phyloP scores from a whole-genome alignment of 441 rosid species.

The Pelargonium myrrhifolium region DNA sequence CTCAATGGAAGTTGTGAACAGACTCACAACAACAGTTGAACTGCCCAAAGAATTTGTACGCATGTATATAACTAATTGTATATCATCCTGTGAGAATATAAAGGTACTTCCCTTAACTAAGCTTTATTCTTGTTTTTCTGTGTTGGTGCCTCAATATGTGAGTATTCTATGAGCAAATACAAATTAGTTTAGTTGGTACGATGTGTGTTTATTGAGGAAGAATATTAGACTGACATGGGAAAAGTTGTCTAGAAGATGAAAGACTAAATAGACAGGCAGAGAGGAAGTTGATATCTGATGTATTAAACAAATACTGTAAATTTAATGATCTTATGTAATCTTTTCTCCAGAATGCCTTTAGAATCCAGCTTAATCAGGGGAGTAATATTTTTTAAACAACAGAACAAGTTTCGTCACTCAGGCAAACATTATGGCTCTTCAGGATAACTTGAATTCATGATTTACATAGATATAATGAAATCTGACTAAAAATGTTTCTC shows the following conservation, averaged over 20 bases:
- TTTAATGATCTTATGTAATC: too few species aligned
- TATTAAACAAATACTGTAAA: not conserved
- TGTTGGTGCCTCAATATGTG: not conserved
- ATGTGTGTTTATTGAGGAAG: not conserved
- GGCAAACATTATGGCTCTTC: too few species aligned
- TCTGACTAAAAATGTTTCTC: too few species aligned
- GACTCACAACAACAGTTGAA: slow-evolving; percentile 89
- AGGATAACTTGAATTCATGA: too few species aligned
- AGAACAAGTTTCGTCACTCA: too few species aligned
- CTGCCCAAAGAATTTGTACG: slow-evolving; percentile 88
- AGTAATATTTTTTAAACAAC: too few species aligned
- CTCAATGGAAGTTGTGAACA: slow-evolving; percentile 97
- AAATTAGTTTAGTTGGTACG: not conserved
- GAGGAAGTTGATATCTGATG: slow-evolving; percentile 1
- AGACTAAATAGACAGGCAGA: not conserved
- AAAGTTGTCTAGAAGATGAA: not conserved
- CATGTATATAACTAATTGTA: slow-evolving; percentile 86
- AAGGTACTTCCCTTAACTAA: slow-evolving; percentile 43
- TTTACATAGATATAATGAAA: too few species aligned
- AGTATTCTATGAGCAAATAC: slow-evolving; percentile 8
- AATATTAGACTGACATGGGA: not conserved
- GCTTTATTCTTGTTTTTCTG: not conserved
- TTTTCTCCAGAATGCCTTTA: too few species aligned
- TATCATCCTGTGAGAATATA: slow-evolving; percentile 82
- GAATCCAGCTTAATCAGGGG: too few species aligned